Base-by-base conservation (phyloP, 495 filamentous ascomycete species). In the Amniculicola lignicola region DNA sequence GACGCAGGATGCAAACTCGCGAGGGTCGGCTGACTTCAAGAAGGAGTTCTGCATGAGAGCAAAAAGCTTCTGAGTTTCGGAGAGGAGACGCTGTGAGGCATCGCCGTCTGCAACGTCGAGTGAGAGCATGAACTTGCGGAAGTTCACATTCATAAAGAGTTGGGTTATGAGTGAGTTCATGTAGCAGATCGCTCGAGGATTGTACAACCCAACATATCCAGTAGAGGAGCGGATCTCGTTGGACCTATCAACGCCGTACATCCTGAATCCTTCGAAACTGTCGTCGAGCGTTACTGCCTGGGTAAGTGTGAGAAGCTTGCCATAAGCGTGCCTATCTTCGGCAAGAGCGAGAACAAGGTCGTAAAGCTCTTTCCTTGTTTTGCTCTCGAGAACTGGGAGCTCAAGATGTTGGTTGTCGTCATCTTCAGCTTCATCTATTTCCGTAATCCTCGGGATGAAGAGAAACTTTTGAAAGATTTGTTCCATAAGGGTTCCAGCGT, bases 111-210 rank as follows among this genome's bases (percentile, higher is more conserved):
- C 65, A 10, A 82, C 67, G 12, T 80, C 73, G 10, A 87, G 75
- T 38, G 78, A 72, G 31, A 96, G 75, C 62, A 97, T 87, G 70
- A 96, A 95, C 28, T 82, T 79, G 11, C 93, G 82, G 62, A 99
- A 96, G 22, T 81, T 78, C 29, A 87, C 70, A 65, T 99, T 97
- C 91, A 96, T 96, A 75, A 94, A 99, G 1, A 99, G 83, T 66
- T 97, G 94, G 1, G 90, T 93, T 56, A 97, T 80, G 3, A 99
- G 76, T 0, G 93, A 97, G 71, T 97, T 97, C 69, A 97, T 77
- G 67, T 99, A 99, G 73, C 93, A 99, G 5, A 93, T 97, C 66
- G 96, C 96, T 4, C 90, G 92, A 2, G 97, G 78, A 65, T 99
- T 99, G 53, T 75, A 78, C 2, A 99, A 70, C 2, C 93, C 93